phyloP scores from a whole-genome alignment of 1,284 basidiomycete species.

The Puccinia triticina region DNA sequence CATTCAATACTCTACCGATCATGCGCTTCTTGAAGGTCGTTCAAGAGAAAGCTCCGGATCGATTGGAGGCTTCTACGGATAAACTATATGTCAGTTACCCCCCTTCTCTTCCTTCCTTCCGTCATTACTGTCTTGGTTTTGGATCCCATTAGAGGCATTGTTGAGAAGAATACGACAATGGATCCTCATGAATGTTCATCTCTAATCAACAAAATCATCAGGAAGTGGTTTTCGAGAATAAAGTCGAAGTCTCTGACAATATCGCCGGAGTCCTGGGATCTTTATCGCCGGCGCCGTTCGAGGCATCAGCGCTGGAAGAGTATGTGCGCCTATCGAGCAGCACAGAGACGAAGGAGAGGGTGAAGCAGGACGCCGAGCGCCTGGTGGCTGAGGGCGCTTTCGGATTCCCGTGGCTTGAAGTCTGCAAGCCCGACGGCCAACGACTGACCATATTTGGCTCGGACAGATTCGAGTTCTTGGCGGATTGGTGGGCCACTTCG shows the following conservation, averaged over 20 bases:
- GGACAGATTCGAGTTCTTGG: slow-evolving; percentile 48
- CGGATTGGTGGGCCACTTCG: slow-evolving; percentile 23
- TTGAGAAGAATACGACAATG: neutral
- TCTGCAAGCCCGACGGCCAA: neutral
- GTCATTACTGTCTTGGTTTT: neutral
- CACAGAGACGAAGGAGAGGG: neutral
- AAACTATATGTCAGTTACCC: slow-evolving; percentile 28
- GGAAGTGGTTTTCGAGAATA: slow-evolving; percentile 29
- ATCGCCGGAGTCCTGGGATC: neutral
- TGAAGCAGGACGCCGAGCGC: slow-evolving; percentile 9
- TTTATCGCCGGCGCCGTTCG: neutral
- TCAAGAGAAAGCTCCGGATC: neutral
- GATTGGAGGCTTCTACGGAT: slow-evolving; percentile 25
- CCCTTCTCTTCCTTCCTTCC: neutral
- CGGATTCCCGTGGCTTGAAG: slow-evolving; percentile 42
- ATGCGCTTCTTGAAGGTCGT: slow-evolving; percentile 42
- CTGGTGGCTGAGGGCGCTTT: slow-evolving; percentile 41
- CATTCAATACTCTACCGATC: slow-evolving; percentile 18
- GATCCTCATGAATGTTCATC: neutral
- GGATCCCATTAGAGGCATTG: too few relatives aligned
- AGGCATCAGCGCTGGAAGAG: neutral
- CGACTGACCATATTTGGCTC: slow-evolving; percentile 38
- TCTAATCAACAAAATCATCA: neutral
- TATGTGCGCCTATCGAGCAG: neutral
- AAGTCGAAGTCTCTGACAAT: neutral